A percentile compares a stretch with the other conserved stretches of the same genome.
Evolutionary conservation across 768 basidiomycete genomes (phyloP).

Genomic region (Astraeus odoratus): DNA sequence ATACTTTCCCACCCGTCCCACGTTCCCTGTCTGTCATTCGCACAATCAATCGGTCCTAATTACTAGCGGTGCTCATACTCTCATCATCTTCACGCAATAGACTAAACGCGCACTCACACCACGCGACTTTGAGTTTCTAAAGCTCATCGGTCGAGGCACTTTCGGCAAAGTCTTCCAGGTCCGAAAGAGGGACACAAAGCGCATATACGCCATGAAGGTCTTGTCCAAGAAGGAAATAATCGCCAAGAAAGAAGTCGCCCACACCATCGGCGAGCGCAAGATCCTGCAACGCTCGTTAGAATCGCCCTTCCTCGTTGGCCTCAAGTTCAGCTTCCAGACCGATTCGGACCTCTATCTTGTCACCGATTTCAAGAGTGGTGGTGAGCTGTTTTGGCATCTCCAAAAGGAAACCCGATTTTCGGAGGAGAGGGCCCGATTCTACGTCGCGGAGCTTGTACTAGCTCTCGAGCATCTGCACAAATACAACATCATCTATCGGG

Average conservation of each 20-base stretch:
- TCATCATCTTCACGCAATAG: constrained; percentile 33
- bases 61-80: constrained; percentile 12
- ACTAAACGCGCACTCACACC: constrained; percentile 85
- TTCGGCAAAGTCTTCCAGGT: constrained; percentile 99
- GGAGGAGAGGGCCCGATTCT: constrained; percentile 92
- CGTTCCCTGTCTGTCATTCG: constrained; percentile 15
- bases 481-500: constrained; percentile 93
- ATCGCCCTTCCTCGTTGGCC: constrained; percentile 93
- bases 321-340: constrained; percentile 98
- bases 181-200: constrained; percentile 94
- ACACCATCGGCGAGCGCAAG: constrained; percentile 99
- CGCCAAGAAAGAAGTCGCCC: constrained; percentile 98
- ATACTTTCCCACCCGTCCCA: constrained; percentile 22
- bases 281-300: constrained; percentile 91
- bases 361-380: constrained; percentile 98
- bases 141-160: constrained; percentile 96
- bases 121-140: constrained; percentile 96
- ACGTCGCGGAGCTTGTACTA: constrained; percentile 91
- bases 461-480: constrained; percentile 97
- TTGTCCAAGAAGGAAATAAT: constrained; percentile 98
- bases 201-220: constrained; percentile 99
- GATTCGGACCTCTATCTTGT: constrained; percentile 92
- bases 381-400: constrained; percentile 97
- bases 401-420: constrained; percentile 92
- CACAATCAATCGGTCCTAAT: constrained; percentile 17